Evolutionary conservation across 306 rosid genomes (phyloP).

Genomic region (Oemleria cerasiformis): DNA sequence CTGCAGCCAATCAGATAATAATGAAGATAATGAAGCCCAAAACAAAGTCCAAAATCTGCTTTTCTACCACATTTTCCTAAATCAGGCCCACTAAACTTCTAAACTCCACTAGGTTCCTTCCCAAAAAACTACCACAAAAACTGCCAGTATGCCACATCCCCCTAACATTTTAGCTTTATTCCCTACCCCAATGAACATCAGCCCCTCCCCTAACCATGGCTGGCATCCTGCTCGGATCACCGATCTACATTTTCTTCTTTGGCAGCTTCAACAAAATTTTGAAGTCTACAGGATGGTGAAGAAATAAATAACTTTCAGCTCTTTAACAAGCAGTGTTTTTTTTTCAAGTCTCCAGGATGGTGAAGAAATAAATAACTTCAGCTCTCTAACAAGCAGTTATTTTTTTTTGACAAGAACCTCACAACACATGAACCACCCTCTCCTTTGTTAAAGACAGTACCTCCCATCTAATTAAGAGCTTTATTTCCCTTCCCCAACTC

Average conservation of each 20-base stretch:
- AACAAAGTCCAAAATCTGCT: neutral
- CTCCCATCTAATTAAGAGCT: neutral
- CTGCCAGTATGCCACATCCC: neutral
- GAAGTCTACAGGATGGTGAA: neutral
- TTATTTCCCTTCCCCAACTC: neutral
- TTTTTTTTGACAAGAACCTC: neutral
- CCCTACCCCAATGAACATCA: neutral
- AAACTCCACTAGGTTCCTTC: neutral
- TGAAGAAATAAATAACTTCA: neutral
- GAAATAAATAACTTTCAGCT: neutral
- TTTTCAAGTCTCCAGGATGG: neutral
- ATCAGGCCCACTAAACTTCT: neutral
- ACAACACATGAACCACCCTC: neutral
- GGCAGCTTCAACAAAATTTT: neutral
- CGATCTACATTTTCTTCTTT: neutral
- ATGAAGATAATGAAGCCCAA: neutral
- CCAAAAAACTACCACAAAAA: neutral
- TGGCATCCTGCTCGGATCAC: neutral
- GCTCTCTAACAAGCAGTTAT: neutral
- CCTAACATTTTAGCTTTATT: neutral
- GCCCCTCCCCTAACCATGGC: neutral
- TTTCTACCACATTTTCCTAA: neutral
- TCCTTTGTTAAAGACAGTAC: neutral
- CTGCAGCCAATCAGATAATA: neutral
- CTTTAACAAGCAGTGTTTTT: too few relatives aligned